Percentiles rank a stretch among this genome's conserved stretches.
Evolutionary conservation across 495 filamentous ascomycete species (phyloP).

Genomic region (Tuber aestivum): DNA sequence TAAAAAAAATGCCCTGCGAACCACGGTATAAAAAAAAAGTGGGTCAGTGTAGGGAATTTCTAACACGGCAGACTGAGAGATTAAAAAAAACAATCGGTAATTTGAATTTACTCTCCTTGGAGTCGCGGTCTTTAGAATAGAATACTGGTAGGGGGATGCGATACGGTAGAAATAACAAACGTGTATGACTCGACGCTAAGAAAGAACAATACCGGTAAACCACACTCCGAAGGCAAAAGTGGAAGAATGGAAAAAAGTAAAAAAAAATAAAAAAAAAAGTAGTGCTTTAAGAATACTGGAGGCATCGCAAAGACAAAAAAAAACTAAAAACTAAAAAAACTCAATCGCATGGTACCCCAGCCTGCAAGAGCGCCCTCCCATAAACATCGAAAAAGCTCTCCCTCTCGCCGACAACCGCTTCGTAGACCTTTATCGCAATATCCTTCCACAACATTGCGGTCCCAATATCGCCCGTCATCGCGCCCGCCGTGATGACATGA

Average conservation of each 20-base stretch:
- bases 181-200: neutral
- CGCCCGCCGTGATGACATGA: neutral
- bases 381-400: conserved; percentile 10
- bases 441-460: conserved; percentile 12
- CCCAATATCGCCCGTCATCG: neutral
- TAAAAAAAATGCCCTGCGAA: neutral
- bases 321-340: neutral
- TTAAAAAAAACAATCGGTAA: neutral
- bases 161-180: neutral
- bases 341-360: neutral
- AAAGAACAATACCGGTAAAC: neutral
- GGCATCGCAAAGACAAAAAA: neutral
- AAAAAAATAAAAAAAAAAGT: neutral
- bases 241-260: neutral
- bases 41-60: neutral
- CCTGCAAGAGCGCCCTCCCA: neutral
- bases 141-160: no score
- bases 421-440: conserved; percentile 11
- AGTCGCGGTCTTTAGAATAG: neutral
- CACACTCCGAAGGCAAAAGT: neutral
- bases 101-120: neutral
- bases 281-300: neutral
- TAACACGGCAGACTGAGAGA: neutral
- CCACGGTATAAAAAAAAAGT: neutral
- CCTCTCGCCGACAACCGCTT: conserved; percentile 14